Base-by-base conservation (phyloP, 345 rosid genomes). In the Citrus sp. region DNA sequence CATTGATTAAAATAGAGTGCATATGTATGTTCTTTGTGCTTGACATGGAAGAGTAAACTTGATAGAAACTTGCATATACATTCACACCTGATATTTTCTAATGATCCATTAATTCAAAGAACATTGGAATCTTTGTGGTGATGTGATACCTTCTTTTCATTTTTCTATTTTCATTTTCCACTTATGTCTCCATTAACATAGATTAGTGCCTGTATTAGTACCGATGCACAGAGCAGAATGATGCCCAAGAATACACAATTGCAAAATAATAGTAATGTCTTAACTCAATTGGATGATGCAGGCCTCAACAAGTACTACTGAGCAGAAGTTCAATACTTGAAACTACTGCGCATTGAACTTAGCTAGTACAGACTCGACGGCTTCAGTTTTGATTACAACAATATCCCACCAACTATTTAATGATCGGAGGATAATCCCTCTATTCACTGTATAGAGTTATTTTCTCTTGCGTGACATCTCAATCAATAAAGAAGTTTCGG, bases 291-390 rank as follows among this genome's bases (percentile, higher is more conserved):
- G 71, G 40, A 79, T 67, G 28, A 65, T 86, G 88, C 97, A 96
- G 98, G 97, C 89, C 77, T 87, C 98, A 55, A 82, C 97, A 62
- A 94, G 98, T 86, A 70, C 86, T 46, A 59, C 88, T 0, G 98
- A 90, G 70, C 84, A 80, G 84, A 95, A 95, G 87, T 89, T 89
- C 86, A 90, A 66, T 88, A 82, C 61, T 77, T 92, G 77, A 88
- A 72, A 19, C 65, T 60, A 46, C 19, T 63, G 66, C 16, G 59
- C 58, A 73, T 28, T 35, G 68, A 70, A 63, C 74, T 27, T 37
- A 35, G 73, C 56, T 38, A 68, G 32, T 65, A 30, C 70, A 60
- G 54, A 74, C 25, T 49, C 72, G 7, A 27, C 21, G 35, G 40
- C 74, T 72, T 69, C 61, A 72, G 76, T 81, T 80, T 82, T 86